Percentiles rank a stretch among this genome's conserved stretches.
phyloP scores from a whole-genome alignment of 306 rosid genomes.

The Aeschynomene evenia region DNA sequence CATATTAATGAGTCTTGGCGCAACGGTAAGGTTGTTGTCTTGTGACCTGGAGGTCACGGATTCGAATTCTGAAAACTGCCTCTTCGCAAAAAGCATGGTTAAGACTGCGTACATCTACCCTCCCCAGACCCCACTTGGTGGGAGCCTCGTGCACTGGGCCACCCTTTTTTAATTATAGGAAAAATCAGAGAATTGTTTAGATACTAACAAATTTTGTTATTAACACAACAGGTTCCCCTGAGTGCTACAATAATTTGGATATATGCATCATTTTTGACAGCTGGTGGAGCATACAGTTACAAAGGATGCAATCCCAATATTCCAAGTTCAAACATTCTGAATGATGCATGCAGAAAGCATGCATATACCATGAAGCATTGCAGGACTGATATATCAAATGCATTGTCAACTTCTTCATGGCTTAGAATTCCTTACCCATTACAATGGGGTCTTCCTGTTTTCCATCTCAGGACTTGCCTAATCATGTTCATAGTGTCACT shows the following conservation, averaged over 20 bases:
- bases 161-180: neutral
- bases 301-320: constrained; percentile 68
- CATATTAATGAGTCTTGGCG: too few species aligned
- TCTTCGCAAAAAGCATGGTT: too few species aligned
- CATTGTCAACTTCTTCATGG: constrained; percentile 72
- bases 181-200: neutral
- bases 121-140: too few species aligned
- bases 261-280: constrained; percentile 77
- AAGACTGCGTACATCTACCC: too few species aligned
- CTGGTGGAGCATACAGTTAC: constrained; percentile 76
- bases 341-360: constrained; percentile 70
- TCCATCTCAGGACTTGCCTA: constrained; percentile 68
- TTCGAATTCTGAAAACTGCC: too few species aligned
- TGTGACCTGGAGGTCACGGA: too few species aligned
- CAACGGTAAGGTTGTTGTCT: too few species aligned
- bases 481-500: constrained; percentile 66
- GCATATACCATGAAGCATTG: constrained; percentile 76
- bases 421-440: constrained; percentile 77
- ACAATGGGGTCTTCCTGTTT: constrained; percentile 83
- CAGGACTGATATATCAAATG: constrained; percentile 78
- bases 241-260: constrained; percentile 66
- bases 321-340: constrained; percentile 78
- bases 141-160: too few species aligned
- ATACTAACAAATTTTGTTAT: constrained; percentile 15
- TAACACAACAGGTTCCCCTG: constrained; percentile 63